Percentiles rank a stretch among this genome's conserved stretches.
phyloP scores from a whole-genome alignment of 352 stramenopile species.

The Phytophthora aleatoria region DNA sequence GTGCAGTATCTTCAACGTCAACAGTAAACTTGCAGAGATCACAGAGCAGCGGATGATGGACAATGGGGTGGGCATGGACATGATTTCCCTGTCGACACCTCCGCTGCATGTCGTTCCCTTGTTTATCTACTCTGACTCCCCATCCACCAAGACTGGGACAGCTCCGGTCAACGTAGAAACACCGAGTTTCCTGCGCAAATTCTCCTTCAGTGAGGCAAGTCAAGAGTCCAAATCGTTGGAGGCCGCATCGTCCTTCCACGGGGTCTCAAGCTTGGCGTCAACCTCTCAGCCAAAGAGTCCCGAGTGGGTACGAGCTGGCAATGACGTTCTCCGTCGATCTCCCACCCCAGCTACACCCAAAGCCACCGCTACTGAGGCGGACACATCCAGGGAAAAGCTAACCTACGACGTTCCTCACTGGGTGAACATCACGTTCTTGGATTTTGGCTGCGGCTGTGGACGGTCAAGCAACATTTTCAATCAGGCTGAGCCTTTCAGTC shows the following conservation, averaged over 20 bases:
- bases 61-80: constrained; percentile 98
- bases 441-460: constrained; percentile 72
- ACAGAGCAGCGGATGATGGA: constrained; percentile 99
- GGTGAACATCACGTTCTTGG: constrained; percentile 91
- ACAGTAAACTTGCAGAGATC: constrained; percentile 92
- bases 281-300: constrained; percentile 30
- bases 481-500: not conserved
- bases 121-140: constrained; percentile 89
- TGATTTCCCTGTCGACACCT: constrained; percentile 94
- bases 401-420: constrained; percentile 95
- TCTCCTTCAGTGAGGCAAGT: constrained; percentile 28
- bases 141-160: constrained; percentile 1
- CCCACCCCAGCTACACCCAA: constrained; percentile 11
- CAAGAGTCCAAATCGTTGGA: constrained; percentile 28
- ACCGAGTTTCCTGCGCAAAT: constrained; percentile 19
- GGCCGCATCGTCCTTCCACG: constrained; percentile 19
- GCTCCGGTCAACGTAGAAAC: constrained; percentile 1
- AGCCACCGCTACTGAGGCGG: not conserved
- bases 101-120: constrained; percentile 97
- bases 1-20: constrained; percentile 96
- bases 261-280: constrained; percentile 14
- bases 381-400: constrained; percentile 11
- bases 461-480: constrained; percentile 9
- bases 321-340: constrained; percentile 12
- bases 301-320: constrained; percentile 27